Conservation (phyloP, 768 basidiomycete genomes). For the Mycena leptocephala region DNA sequence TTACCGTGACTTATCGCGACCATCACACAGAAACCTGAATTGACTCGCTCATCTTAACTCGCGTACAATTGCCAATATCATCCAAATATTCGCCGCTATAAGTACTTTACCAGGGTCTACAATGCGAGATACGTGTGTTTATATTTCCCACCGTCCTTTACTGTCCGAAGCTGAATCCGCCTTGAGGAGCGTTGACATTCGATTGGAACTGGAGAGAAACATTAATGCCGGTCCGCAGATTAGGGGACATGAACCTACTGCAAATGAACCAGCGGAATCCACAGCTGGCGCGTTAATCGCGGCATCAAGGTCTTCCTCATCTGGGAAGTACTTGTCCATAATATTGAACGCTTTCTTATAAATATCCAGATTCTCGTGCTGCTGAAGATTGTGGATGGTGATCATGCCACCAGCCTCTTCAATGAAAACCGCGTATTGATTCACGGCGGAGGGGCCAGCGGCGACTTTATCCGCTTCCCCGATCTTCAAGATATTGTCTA, state of each 20-base stretch:
- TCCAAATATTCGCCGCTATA: slow-evolving; percentile 4
- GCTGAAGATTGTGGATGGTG: slow-evolving; percentile 98
- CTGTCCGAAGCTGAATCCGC: slow-evolving; percentile 96
- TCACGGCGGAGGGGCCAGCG: slow-evolving; percentile 86
- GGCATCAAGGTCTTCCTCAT: slow-evolving; percentile 94
- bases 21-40: neutral
- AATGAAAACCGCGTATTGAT: slow-evolving; percentile 94
- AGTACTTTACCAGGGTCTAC: slow-evolving; percentile 17
- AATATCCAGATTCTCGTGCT: slow-evolving; percentile 99
- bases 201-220: slow-evolving; percentile 80
- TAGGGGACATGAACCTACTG: slow-evolving; percentile 62
- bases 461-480: slow-evolving; percentile 95
- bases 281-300: slow-evolving; percentile 85
- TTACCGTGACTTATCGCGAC: neutral
- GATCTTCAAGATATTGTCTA: slow-evolving; percentile 98
- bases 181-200: slow-evolving; percentile 90
- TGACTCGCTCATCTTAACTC: neutral
- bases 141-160: slow-evolving; percentile 40
- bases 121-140: neutral
- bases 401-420: slow-evolving; percentile 99
- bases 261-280: slow-evolving; percentile 84
- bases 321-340: slow-evolving; percentile 98
- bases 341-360: slow-evolving; percentile 99
- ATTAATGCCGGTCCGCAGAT: slow-evolving; percentile 23
- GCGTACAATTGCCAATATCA: neutral